phyloP scores from a whole-genome alignment of 2,329 filamentous ascomycete species.

The Dactylonectria estremocensis region DNA sequence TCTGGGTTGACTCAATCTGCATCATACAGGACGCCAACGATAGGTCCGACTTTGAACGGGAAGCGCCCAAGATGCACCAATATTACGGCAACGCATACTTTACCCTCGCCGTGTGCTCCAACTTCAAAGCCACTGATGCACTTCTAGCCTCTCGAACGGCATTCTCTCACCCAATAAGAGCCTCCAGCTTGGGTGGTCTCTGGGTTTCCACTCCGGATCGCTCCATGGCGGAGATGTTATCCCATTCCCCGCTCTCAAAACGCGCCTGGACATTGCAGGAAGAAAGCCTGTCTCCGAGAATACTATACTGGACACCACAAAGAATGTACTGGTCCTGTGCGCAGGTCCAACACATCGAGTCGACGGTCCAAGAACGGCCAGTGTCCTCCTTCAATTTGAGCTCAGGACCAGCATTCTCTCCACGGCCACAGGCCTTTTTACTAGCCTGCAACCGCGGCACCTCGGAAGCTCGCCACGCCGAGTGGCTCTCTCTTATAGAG shows the following conservation, averaged over 20 bases:
- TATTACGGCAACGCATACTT: constrained; percentile 22
- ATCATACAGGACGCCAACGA: constrained; percentile 16
- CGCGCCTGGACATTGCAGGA: constrained; percentile 22
- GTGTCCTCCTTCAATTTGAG: neutral
- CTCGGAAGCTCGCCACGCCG: constrained; percentile 6
- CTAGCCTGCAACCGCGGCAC: constrained; percentile 17
- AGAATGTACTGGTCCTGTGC: constrained; percentile 24
- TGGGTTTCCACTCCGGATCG: constrained; percentile 6
- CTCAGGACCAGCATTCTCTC: neutral
- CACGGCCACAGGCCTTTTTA: constrained; percentile 7
- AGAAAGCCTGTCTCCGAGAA: constrained; percentile 16
- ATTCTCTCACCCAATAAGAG: neutral
- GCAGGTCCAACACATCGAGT: constrained; percentile 3
- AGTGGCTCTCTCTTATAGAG: constrained; percentile 20
- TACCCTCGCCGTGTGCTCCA: constrained; percentile 19
- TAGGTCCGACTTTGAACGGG: constrained; percentile 12
- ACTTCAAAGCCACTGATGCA: constrained; percentile 15
- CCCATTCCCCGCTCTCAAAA: constrained; percentile 4
- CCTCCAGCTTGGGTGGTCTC: constrained; percentile 8
- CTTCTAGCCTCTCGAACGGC: constrained; percentile 10
- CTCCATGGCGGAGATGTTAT: constrained; percentile 2
- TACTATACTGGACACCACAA: constrained; percentile 17
- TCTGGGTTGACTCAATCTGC: constrained; percentile 16
- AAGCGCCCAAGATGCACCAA: constrained; percentile 21
- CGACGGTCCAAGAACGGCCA: neutral